phyloP scores from a whole-genome alignment of 805 yeast genomes.

The Ogataea chonburiensis region DNA sequence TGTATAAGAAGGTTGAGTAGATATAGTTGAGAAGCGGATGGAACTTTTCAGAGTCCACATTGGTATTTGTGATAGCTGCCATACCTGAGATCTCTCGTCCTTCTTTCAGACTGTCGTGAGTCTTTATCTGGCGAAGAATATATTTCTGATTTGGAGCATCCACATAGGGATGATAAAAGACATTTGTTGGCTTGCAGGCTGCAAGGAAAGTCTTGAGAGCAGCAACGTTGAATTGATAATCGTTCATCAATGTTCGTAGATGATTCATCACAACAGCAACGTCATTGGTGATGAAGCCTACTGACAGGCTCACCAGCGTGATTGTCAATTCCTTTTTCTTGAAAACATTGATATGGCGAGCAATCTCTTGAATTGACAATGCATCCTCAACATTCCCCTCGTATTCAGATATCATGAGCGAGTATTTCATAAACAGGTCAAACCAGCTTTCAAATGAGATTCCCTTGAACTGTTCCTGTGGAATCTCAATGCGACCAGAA shows the following conservation, averaged over 20 bases:
- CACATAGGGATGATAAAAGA: conserved; percentile 43
- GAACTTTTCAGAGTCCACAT: conserved; percentile 49
- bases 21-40: conserved; percentile 62
- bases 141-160: conserved; percentile 87
- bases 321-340: conserved; percentile 57
- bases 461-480: conserved; percentile 69
- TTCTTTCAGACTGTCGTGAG: conserved; percentile 69
- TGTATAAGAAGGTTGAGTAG: conserved; percentile 77
- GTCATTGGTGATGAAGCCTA: conserved; percentile 47
- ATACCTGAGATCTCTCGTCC: conserved; percentile 66
- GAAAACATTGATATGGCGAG: conserved; percentile 77
- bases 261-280: conserved; percentile 52
- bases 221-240: conserved; percentile 73
- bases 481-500: conserved; percentile 32
- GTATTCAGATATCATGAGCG: conserved; percentile 62
- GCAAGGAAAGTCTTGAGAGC: conserved; percentile 65
- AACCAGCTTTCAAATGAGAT: conserved; percentile 81
- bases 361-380: conserved; percentile 65
- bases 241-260: conserved; percentile 61
- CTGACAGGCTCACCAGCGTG: conserved; percentile 64
- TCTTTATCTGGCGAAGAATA: conserved; percentile 84
- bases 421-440: conserved; percentile 74
- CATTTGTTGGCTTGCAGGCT: conserved; percentile 35
- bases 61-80: conserved; percentile 64
- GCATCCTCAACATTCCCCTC: conserved; percentile 61